phyloP scores from a whole-genome alignment of 768 basidiomycete species.

The Xerocomellus amylosporus region DNA sequence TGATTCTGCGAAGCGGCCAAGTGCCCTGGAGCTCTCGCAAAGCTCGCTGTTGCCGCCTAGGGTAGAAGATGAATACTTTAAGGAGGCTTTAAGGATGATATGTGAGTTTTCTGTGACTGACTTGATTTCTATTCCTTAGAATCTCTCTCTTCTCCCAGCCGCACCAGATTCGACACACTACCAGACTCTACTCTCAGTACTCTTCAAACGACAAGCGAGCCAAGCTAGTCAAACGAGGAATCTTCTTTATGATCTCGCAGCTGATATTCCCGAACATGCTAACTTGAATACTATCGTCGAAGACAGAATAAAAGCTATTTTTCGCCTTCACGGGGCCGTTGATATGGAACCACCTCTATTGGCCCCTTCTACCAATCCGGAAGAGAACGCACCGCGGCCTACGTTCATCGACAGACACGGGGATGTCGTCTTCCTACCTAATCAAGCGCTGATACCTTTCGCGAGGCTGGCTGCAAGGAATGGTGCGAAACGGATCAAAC shows the following conservation, averaged over 20 bases:
- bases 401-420: slow-evolving; percentile 79
- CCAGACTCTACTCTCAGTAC: slow-evolving; percentile 69
- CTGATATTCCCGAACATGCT: slow-evolving; percentile 65
- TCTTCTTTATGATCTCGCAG: slow-evolving; percentile 72
- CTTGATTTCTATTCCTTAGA: neutral
- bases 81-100: slow-evolving; percentile 73
- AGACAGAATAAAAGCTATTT: slow-evolving; percentile 72
- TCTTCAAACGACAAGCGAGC: slow-evolving; percentile 73
- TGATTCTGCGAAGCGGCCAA: slow-evolving; percentile 73
- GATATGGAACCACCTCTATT: slow-evolving; percentile 85
- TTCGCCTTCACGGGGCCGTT: slow-evolving; percentile 87
- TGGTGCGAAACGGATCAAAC: slow-evolving; percentile 69
- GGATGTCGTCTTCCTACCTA: slow-evolving; percentile 70
- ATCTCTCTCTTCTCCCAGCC: slow-evolving; percentile 38
- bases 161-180: slow-evolving; percentile 81
- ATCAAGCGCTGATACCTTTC: slow-evolving; percentile 70
- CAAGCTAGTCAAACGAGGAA: slow-evolving; percentile 60
- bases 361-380: slow-evolving; percentile 62
- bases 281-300: slow-evolving; percentile 72
- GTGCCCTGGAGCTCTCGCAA: slow-evolving; percentile 78
- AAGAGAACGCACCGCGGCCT: slow-evolving; percentile 64
- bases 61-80: slow-evolving; percentile 85
- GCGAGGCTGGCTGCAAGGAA: slow-evolving; percentile 78
- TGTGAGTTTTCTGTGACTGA: slow-evolving; percentile 41
- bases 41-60: slow-evolving; percentile 72